Percentiles rank a stretch among this genome's conserved stretches.
These are phyloP conservation scores for Rhodofomes roseus DNA, from an alignment of 1,284 basidiomycete species.

Conservation along the genomic window DNA sequence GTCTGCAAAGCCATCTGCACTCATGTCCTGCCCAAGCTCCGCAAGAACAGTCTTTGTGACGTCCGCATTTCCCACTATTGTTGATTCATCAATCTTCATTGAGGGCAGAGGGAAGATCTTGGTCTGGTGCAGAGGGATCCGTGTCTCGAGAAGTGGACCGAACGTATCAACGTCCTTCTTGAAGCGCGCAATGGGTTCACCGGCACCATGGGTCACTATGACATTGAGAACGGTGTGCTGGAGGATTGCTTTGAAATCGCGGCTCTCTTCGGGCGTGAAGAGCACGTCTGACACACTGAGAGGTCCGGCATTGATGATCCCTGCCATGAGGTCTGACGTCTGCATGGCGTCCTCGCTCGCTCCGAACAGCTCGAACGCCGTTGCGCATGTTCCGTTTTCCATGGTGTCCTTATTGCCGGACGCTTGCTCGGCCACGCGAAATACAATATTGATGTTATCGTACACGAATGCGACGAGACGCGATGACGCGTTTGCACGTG, in stretches of 20 bases:
- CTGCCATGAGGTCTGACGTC: too few species aligned
- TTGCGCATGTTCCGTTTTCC: conserved; percentile 25
- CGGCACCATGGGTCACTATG: conserved; percentile 28
- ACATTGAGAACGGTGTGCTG: conserved; percentile 19
- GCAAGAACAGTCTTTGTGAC: conserved; percentile 30
- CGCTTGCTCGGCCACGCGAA: conserved; percentile 28
- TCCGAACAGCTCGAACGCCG: too few species aligned
- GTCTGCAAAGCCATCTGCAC: too few species aligned
- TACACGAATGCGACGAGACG: conserved; percentile 23
- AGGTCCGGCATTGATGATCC: too few species aligned
- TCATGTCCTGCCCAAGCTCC: conserved; percentile 6
- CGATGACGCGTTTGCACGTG: conserved; percentile 16
- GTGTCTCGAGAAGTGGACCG: too few species aligned
- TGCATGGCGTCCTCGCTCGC: too few species aligned
- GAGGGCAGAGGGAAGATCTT: conserved; percentile 30
- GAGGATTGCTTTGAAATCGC: conserved; percentile 7
- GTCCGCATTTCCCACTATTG: conserved; percentile 32
- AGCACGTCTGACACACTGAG: too few species aligned
- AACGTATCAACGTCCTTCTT: too few species aligned
- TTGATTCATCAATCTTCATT: conserved; percentile 35
- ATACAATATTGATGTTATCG: conserved; percentile 34
- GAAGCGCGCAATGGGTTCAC: conserved; percentile 16
- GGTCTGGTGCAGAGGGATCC: conserved; percentile 32
- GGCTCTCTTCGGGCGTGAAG: too few species aligned
- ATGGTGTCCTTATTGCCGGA: conserved; percentile 28